Conservation (phyloP, 2,329 filamentous ascomycete species). For the Ceratocystis cubensis region DNA sequence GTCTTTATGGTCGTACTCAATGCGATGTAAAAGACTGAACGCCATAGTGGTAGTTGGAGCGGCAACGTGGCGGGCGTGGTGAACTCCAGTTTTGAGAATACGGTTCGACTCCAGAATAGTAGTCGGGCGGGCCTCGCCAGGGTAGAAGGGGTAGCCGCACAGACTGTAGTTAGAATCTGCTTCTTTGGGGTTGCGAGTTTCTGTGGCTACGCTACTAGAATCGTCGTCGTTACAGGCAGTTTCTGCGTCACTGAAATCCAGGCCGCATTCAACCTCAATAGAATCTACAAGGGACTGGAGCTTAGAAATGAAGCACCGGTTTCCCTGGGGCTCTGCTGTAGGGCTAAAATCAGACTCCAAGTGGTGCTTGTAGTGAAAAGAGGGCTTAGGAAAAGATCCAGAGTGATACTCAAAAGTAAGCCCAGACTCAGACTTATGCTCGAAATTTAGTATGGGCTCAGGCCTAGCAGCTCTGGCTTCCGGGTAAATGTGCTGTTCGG, state of each 20-base stretch:
- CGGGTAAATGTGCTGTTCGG: neutral
- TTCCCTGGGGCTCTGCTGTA: neutral
- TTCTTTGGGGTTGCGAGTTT: neutral
- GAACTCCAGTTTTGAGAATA: slow-evolving; percentile 1
- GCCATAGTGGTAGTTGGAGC: slow-evolving; percentile 11
- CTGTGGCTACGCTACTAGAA: neutral
- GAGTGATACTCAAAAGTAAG: neutral
- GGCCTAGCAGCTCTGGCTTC: neutral
- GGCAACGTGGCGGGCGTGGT: slow-evolving; percentile 4
- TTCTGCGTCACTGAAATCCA: slow-evolving; percentile 2
- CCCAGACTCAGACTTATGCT: neutral
- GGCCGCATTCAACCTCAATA: neutral
- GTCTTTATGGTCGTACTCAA: slow-evolving; percentile 3
- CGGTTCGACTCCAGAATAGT: slow-evolving; percentile 7
- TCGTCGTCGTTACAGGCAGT: neutral
- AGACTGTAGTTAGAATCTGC: neutral
- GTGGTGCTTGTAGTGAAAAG: neutral
- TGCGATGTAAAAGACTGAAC: slow-evolving; percentile 3
- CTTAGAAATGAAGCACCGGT: slow-evolving; percentile 6
- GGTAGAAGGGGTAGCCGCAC: slow-evolving; percentile 2
- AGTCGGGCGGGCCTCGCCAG: neutral
- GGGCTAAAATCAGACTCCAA: neutral
- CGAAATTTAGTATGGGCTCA: neutral
- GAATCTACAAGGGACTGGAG: slow-evolving; percentile 5
- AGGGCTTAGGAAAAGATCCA: too few relatives aligned